Base-by-base conservation (phyloP, 208 protist species). In the Entamoeba histolytica region DNA sequence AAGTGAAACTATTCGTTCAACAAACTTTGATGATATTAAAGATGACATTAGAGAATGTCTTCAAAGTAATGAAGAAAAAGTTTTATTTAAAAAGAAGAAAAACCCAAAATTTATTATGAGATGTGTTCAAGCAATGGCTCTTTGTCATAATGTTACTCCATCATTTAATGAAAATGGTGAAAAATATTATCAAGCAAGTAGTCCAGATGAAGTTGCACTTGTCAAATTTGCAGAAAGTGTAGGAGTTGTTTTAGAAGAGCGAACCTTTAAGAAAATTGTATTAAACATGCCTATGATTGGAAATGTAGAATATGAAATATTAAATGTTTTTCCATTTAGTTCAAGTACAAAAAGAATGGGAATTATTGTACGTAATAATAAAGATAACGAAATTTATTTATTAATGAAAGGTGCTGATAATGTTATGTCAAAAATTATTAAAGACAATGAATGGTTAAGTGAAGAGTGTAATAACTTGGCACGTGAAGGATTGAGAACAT, bases 341-440 rank as follows among this genome's bases (percentile, higher is more conserved):
- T 99, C 98, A 23, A 98, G 98, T 94, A 95, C 96, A 12, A 99
- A 99, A 95, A 96, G 98, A 55, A 99, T 99, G 98, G 98, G 98
- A 49, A 99, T 99, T 93, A 96, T 99, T 8, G 94, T 99, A 5
- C 94, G 96, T 78, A 95, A 97, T 50, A 6, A 49, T 5, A 19
- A 14, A 17, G 39, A 39, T 47, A 23, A 23, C n/a, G 17, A 94
- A 15, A 98, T 98, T 93, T 95, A 95, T 8, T 97, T 99, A 78
- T 98, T 97, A 94, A 98, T 98, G 96, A 99, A 99, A 94, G 98
- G 98, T 23, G 98, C 98, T 1, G 98, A 99, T 94, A 95, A 95
- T 44, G 96, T 98, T 55, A 98, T 98, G 96, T 94, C 95, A 8
- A 94, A 95, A 52, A 96, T 99, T 44, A 94, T 98, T 39, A 15